phyloP scores from a whole-genome alignment of 768 basidiomycete genomes.

The Boletus insuetus region DNA sequence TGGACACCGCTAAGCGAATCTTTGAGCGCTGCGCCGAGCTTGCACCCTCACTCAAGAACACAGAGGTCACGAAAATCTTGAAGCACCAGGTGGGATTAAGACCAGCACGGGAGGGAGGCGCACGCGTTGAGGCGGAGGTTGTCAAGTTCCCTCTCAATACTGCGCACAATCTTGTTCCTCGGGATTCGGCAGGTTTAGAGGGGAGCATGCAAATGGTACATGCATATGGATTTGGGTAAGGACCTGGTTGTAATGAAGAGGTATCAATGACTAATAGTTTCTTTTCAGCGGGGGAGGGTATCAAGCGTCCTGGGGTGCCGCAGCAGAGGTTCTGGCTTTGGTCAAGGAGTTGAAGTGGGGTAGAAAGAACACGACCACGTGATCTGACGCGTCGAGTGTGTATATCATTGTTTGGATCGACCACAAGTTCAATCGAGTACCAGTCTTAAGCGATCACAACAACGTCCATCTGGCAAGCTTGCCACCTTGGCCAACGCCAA shows the following conservation, averaged over 20 bases:
- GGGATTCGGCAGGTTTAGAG: conserved; percentile 18
- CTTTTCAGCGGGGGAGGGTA: conserved; percentile 35
- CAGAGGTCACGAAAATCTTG: conserved; percentile 41
- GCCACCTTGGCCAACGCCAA: conserved; percentile 14
- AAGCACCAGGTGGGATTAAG: conserved; percentile 58
- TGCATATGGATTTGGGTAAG: conserved; percentile 61
- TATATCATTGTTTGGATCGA: conserved; percentile 27
- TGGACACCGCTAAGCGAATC: conserved; percentile 41
- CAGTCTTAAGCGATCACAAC: background rate
- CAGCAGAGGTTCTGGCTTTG: conserved; percentile 37
- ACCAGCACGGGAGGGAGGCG: conserved; percentile 53
- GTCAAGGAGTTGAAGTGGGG: conserved; percentile 8
- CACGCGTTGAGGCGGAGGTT: conserved; percentile 51
- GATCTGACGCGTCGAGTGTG: conserved; percentile 29
- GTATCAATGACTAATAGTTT: conserved; percentile 9
- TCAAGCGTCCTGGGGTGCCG: conserved; percentile 43
- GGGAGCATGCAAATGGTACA: conserved; percentile 43
- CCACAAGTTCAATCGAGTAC: conserved; percentile 2
- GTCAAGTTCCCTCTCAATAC: conserved; percentile 34
- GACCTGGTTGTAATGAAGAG: background rate
- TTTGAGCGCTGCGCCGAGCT: conserved; percentile 43
- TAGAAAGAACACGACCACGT: conserved; percentile 29
- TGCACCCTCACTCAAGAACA: conserved; percentile 33
- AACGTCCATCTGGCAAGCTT: conserved; percentile 11
- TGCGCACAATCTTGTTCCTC: conserved; percentile 16